Base-by-base conservation (phyloP, 2,329 filamentous ascomycete genomes). In the Geosmithia putterillii region DNA sequence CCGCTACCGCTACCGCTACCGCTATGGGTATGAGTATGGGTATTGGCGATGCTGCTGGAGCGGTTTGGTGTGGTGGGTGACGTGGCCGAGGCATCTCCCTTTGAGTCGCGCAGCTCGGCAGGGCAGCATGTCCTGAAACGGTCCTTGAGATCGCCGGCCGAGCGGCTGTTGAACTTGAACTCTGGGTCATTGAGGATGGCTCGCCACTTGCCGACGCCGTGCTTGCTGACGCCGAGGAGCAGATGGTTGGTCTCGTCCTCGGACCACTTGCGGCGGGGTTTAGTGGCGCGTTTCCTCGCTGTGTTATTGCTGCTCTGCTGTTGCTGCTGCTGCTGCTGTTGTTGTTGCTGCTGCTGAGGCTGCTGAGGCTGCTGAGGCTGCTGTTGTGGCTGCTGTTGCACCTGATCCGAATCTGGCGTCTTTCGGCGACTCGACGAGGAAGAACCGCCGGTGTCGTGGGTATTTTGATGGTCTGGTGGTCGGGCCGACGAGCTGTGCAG, bases 101-200 rank as follows among this genome's bases (percentile, higher is more conserved):
- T 65, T 10, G 63, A 65, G 20, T 61, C 61, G 40, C 73, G 69
- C 34, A 81, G 64, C 54, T 81, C 78, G 28, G 70, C 69, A 0
- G 78, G 78, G 47, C 77, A 81, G 53, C 77, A 81, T 3, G 78
- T 82, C 41, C 78, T 69, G 52, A 81, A 82, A 12, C 79, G 67
- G 55, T 82, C 78, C 54, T 82, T 82, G 42, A 82, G 56, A 52
- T 82, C 78, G 8, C 75, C 75, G 4, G 76, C 74, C 2, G 72
- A 74, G 46, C 79, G 70, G 15, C 67, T 69, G 51, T 79, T 76
- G 60, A 82, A 82, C 10, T 57, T 65, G 53, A 79, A 82, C 37
- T 70, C 70, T 0, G 69, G 58, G 47, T 82, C 79, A 41, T 79
- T 74, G 20, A 81, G 59, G 25, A 82, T 82, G 44, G 66, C 73